These are phyloP conservation scores for Microthlaspi erraticum DNA, from an alignment of 345 rosid species.

Conservation along the genomic window DNA sequence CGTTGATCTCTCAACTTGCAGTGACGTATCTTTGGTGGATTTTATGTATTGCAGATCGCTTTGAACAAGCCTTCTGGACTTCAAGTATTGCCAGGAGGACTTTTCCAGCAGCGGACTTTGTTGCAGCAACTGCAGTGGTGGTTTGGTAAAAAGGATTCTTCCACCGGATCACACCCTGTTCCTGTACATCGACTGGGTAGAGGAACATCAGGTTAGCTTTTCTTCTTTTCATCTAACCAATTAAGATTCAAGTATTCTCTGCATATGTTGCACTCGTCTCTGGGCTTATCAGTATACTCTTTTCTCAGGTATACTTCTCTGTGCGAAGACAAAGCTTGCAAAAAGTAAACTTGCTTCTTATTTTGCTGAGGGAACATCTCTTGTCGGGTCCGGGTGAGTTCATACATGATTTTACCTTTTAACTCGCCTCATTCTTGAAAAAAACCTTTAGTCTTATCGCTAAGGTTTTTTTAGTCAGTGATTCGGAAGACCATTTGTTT, in stretches of 20 bases:
- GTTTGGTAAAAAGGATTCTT: slow-evolving; percentile 45
- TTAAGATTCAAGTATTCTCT: slow-evolving; percentile 7
- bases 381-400: slow-evolving; percentile 57
- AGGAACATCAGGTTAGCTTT: slow-evolving; percentile 80
- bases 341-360: slow-evolving; percentile 74
- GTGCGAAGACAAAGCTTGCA: slow-evolving; percentile 88
- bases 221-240: slow-evolving; percentile 3
- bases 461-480: slow-evolving; percentile 3
- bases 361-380: slow-evolving; percentile 87
- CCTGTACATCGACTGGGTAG: slow-evolving; percentile 94
- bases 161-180: slow-evolving; percentile 57
- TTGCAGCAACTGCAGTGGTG: slow-evolving; percentile 80
- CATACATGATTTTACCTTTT: not conserved
- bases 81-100: slow-evolving; percentile 95
- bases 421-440: too few relatives aligned
- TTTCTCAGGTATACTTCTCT: slow-evolving; percentile 77
- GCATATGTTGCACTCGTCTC: slow-evolving; percentile 1
- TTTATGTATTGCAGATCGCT: slow-evolving; percentile 62
- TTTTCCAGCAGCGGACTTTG: slow-evolving; percentile 88
- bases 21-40: slow-evolving; percentile 18
- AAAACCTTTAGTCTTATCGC: slow-evolving; percentile 3
- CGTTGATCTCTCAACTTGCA: not conserved
- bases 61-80: slow-evolving; percentile 90
- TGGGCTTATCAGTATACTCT: slow-evolving; percentile 11
- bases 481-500: not conserved